Conservation (phyloP, 1,284 basidiomycete species). For the Ustilago trichophora region DNA sequence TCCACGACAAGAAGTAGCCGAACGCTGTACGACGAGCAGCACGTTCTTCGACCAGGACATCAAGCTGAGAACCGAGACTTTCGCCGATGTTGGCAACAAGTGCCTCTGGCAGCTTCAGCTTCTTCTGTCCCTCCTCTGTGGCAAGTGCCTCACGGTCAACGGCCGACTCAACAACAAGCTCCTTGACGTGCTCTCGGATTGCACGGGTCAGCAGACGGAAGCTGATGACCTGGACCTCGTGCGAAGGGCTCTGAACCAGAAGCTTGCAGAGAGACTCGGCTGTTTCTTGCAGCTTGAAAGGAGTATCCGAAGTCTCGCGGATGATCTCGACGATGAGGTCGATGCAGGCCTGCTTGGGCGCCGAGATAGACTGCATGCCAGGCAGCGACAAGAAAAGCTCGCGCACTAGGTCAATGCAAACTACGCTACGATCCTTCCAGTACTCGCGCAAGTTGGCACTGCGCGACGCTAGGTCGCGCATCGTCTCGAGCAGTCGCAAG, state of each 20-base stretch:
- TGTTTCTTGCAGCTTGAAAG: constrained; percentile 35
- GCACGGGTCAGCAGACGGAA: constrained; percentile 35
- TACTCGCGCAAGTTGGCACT: constrained; percentile 77
- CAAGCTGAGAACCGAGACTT: constrained; percentile 25
- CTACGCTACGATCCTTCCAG: constrained; percentile 75
- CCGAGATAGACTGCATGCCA: constrained; percentile 13
- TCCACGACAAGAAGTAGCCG: constrained; percentile 82
- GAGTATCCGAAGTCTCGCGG: constrained; percentile 29
- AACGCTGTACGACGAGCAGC: constrained; percentile 41
- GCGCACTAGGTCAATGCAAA: constrained; percentile 73
- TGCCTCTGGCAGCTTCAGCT: constrained; percentile 23
- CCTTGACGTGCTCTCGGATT: constrained; percentile 49
- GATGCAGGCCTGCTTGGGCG: constrained; percentile 32
- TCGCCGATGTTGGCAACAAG: constrained; percentile 36
- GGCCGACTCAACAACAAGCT: constrained; percentile 55
- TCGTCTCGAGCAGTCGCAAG: constrained; percentile 74
- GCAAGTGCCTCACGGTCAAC: constrained; percentile 29
- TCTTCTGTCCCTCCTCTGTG: constrained; percentile 25
- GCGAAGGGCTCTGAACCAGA: constrained; percentile 33
- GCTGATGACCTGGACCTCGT: constrained; percentile 52
- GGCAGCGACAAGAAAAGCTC: constrained; percentile 71
- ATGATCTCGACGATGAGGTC: constrained; percentile 53
- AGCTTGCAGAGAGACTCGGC: constrained; percentile 27
- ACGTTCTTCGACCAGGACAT: constrained; percentile 32
- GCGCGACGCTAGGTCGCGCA: constrained; percentile 77